A percentile compares a stretch with the other conserved stretches of the same genome.
Evolutionary conservation across 768 basidiomycete genomes (phyloP).

Genomic region (Lanmaoa pseudosensibilis): DNA sequence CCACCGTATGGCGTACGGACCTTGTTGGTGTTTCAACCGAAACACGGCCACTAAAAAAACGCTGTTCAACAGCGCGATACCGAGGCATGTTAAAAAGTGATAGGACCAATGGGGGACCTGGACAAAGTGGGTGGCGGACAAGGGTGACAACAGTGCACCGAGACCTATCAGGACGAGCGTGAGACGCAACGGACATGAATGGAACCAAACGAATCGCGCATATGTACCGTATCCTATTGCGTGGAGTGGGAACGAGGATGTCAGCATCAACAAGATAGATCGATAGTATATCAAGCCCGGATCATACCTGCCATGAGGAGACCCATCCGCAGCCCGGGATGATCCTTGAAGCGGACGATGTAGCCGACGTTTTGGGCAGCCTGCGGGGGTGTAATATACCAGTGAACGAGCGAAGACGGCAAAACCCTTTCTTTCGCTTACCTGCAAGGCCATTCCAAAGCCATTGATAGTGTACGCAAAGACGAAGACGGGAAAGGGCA

Average conservation of each 20-base stretch:
- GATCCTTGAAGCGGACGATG: conserved; percentile 37
- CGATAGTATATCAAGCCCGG: conserved; percentile 42
- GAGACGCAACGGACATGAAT: background rate
- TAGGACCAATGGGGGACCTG: background rate
- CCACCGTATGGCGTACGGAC: background rate
- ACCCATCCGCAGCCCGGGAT: conserved; percentile 38
- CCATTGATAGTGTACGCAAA: conserved; percentile 4
- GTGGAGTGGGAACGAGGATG: background rate
- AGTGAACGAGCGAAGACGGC: conserved; percentile 23
- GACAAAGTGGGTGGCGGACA: background rate
- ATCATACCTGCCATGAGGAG: conserved; percentile 44
- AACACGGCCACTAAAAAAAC: background rate
- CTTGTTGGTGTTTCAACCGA: conserved; percentile 1
- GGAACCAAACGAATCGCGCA: background rate
- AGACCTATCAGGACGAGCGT: background rate
- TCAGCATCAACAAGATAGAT: conserved; percentile 10
- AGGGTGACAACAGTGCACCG: conserved; percentile 1
- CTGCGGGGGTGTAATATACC: conserved; percentile 13
- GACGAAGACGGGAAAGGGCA: background rate
- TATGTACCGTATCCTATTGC: conserved; percentile 3
- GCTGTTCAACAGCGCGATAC: conserved; percentile 2
- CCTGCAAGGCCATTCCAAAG: conserved; percentile 5
- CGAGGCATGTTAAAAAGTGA: background rate
- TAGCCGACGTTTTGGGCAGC: conserved; percentile 47
- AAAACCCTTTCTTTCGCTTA: background rate